Percentiles rank a stretch among this genome's conserved stretches.
These are phyloP conservation scores for Limonium bicolor DNA, from an alignment of 148 eudicot species.

Conservation along the genomic window DNA sequence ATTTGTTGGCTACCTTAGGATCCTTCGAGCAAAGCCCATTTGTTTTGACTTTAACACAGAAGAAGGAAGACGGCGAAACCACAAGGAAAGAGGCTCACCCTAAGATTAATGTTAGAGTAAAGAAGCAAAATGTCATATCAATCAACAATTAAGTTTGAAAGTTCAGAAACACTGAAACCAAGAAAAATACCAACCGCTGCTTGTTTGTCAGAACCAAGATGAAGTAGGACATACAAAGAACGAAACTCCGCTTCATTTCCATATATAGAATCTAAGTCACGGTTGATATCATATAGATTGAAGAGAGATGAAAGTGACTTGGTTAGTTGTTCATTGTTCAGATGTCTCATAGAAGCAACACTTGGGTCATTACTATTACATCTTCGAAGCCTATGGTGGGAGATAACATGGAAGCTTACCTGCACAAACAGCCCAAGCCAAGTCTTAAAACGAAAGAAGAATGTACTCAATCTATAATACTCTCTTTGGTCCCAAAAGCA, in stretches of 20 bases:
- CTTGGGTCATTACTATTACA: conserved; percentile 20
- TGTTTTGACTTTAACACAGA: conserved; percentile 42
- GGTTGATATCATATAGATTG: conserved; percentile 58
- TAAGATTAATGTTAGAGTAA: conserved; percentile 10
- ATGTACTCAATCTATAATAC: neutral
- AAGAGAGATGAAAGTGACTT: conserved; percentile 59
- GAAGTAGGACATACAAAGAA: conserved; percentile 72
- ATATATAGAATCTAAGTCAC: conserved; percentile 17
- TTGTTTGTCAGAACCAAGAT: conserved; percentile 51
- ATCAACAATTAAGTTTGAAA: neutral
- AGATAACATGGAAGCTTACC: conserved; percentile 69
- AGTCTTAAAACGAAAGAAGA: neutral
- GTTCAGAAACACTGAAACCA: neutral
- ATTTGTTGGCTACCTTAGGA: conserved; percentile 39
- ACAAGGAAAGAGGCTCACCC: conserved; percentile 72
- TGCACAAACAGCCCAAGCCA: conserved; percentile 15
- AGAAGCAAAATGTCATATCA: neutral
- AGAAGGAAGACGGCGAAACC: conserved; percentile 51
- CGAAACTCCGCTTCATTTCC: conserved; percentile 72
- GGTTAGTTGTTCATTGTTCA: conserved; percentile 79
- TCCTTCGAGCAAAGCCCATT: conserved; percentile 56
- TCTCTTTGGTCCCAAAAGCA: neutral
- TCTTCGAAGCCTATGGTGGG: conserved; percentile 64
- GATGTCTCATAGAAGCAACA: conserved; percentile 46
- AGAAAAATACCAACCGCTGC: conserved; percentile 25